Evolutionary conservation across 2,329 filamentous ascomycete genomes (phyloP).

Genomic region (Pseudogymnoascus sp.): DNA sequence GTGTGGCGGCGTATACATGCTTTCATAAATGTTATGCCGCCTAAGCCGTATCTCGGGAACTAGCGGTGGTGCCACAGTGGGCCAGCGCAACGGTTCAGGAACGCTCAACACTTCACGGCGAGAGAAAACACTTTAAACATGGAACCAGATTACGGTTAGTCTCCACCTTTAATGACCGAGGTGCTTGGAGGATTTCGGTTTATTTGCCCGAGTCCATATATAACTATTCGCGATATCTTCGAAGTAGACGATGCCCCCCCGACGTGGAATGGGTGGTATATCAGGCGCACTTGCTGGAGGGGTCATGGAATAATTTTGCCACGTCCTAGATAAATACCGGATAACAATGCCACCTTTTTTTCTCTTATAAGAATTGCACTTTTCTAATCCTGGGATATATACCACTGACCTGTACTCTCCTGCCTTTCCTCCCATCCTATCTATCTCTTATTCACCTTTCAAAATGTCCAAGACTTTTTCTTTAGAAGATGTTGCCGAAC

Average conservation of each 20-base stretch:
- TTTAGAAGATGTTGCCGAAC: conserved; percentile 39
- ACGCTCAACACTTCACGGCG: neutral
- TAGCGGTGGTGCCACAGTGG: neutral
- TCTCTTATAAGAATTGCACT: neutral
- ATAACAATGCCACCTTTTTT: neutral
- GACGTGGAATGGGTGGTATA: neutral
- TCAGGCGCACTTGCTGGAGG: neutral
- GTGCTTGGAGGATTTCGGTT: neutral
- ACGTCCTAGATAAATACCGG: conserved; percentile 3
- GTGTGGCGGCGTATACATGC: neutral
- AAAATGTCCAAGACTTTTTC: conserved; percentile 16
- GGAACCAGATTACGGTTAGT: neutral
- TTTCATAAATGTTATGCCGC: conserved; percentile 2
- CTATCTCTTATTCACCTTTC: neutral
- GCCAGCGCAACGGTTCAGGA: neutral
- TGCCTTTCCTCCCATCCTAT: neutral
- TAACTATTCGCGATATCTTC: neutral
- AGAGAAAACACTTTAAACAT: neutral
- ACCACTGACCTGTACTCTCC: neutral
- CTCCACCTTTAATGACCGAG: conserved; percentile 4
- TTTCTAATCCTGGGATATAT: neutral
- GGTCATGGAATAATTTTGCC: neutral
- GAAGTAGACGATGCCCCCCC: conserved; percentile 1
- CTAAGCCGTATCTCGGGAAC: neutral
- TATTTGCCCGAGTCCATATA: neutral